Base-by-base conservation (phyloP, 768 basidiomycete species). In the Amanita pallidorosea region DNA sequence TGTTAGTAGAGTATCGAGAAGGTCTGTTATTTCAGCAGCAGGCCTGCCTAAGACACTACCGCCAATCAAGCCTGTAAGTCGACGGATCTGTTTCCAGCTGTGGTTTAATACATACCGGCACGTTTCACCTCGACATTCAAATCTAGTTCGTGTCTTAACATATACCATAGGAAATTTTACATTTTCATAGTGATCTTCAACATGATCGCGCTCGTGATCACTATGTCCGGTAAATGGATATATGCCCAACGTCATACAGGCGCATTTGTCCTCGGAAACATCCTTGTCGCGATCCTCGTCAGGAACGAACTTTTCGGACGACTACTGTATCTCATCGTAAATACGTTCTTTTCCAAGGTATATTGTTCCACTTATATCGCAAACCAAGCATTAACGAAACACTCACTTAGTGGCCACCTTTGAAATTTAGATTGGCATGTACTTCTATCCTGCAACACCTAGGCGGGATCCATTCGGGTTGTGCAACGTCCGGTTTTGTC, bases 41-140 rank as follows among this genome's bases (percentile, higher is more conserved):
- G 36, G 47, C 33, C 52, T 50, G 51, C 55, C 54, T 27, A 51
- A 45, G n/a, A 35, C 11, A 47, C 45, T 41, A 33, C 43, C 55
- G 47, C 60, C 52, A 52, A 60, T 23, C 23, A 55, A 54, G 59
- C 67, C 63, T 60, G 61, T 67, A 65, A 73, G 75, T 34, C 72
- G 73, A 36, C 78, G 76, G 70, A 78, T 84, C 50, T 64, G 71
- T 43, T 79, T 80, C 62, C 73, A 73, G 51, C 65, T 88, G 22
- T 89, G 87, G 87, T 88, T 81, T 64, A 85, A 90, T 58, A 82
- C 80, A 0, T 89, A 90, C 59, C 71, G 84, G 86, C 82, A 52
- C 7, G 72, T 55, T 4, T 12, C 37, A 17, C 22, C 9, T 20
- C 29, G 27, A 9, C 29, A 22, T 31, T 25, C n/a, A 22, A 31